Percentiles rank a stretch among this genome's conserved stretches.
Evolutionary conservation across 441 rosid genomes (phyloP).

Genomic region (Jatropha podagrica): DNA sequence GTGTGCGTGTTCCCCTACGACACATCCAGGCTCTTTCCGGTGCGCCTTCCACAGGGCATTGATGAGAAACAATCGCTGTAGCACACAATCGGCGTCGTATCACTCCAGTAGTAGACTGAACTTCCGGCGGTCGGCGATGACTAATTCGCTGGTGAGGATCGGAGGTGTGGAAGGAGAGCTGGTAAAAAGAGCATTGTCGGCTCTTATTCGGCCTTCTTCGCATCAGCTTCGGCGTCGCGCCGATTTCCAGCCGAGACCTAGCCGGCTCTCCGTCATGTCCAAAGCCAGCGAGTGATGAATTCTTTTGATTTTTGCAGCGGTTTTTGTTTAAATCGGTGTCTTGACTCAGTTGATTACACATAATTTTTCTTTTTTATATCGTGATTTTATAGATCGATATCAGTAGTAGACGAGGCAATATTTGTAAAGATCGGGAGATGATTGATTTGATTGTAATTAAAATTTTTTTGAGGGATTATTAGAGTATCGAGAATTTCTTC

Average conservation of each 20-base stretch:
- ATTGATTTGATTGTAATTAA: conserved; percentile 1
- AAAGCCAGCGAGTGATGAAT: conserved; percentile 29
- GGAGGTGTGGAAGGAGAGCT: conserved; percentile 52
- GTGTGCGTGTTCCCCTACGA: conserved; percentile 46
- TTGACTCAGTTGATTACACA: neutral
- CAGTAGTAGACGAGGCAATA: neutral
- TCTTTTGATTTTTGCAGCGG: neutral
- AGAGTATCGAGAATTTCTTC: neutral
- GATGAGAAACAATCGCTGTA: conserved; percentile 2
- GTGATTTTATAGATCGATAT: neutral
- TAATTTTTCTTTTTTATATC: neutral
- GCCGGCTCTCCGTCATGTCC: conserved; percentile 43
- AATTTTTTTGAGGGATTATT: neutral
- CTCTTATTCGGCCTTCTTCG: conserved; percentile 48
- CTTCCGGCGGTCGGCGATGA: conserved; percentile 48
- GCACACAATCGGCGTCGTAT: conserved; percentile 13
- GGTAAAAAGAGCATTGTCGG: conserved; percentile 43
- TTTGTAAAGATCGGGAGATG: neutral
- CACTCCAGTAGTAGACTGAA: conserved; percentile 36
- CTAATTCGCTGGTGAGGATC: conserved; percentile 46
- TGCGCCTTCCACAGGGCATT: conserved; percentile 38
- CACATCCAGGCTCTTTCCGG: conserved; percentile 49
- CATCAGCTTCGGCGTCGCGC: conserved; percentile 42
- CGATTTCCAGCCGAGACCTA: conserved; percentile 39
- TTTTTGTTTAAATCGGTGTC: neutral